Base-by-base conservation (phyloP, 1,284 basidiomycete species). In the Macrocystidia cucumis region DNA sequence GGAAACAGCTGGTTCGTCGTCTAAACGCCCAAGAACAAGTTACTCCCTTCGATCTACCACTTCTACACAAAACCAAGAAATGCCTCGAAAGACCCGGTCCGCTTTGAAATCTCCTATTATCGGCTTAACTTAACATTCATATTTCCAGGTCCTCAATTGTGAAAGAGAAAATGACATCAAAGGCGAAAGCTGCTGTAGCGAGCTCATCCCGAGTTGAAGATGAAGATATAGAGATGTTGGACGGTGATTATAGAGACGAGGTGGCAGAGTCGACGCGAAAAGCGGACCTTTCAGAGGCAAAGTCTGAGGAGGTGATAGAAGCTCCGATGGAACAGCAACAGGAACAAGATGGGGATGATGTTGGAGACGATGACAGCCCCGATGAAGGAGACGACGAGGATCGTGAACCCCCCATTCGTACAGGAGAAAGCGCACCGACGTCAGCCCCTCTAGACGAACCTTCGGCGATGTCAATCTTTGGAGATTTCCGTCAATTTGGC, bases 401-500 rank as follows among this genome's bases (percentile, higher is more conserved):
- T 31, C 60, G 60, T 18, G 67, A 66, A 23, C 65, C 62, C 21
- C 64, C 63, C 21, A 66, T 67, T 13, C 60, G 66, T 8, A 68
- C 67, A 18, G 63, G 64, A 31, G 60, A 61, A 25, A 58, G 55
- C 29, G 63, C 60, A 21, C 47, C 64, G 50, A 64, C 72, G 35
- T 70, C 78, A 34, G 69, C 68, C 21, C 76, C 73, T 23, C 60
- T 84, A 41, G 84, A 87, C 49, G 85, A 87, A 51, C 69, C 78
- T 6, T 69, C 83, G 1, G 78, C 87, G 22, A 72, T 88, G 63
- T 83, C 84, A 37, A 78, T 92, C 47, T 87, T 87, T 52, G 83
- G 85, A 46, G 84, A 88, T 60, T 87, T 80, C 58, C 78, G 81
- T 37, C 79, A 85, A 45, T 78, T 93, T 53, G 90, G 90, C 22